Evolutionary conservation across 1,284 basidiomycete genomes (phyloP).

Genomic region (Trichosporon coremiiforme): DNA sequence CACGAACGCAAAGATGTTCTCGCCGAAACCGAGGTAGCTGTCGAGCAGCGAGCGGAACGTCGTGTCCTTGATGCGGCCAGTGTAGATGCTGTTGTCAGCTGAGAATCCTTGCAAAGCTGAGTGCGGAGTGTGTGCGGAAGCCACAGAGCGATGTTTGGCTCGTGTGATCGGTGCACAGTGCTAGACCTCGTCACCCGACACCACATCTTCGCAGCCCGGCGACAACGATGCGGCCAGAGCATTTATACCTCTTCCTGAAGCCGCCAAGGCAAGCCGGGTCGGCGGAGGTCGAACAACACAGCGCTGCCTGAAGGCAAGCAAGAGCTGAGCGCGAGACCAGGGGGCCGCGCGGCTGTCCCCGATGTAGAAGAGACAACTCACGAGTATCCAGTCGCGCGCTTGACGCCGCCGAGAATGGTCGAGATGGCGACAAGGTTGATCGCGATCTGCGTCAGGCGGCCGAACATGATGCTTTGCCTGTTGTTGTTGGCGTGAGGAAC

Average conservation of each 20-base stretch:
- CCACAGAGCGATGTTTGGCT: neutral
- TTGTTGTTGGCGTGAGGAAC: neutral
- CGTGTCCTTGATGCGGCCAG: constrained; percentile 71
- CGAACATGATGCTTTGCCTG: constrained; percentile 63
- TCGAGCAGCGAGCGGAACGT: constrained; percentile 74
- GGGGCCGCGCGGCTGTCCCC: too few species aligned
- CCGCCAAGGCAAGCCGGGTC: too few species aligned
- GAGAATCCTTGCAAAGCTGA: too few species aligned
- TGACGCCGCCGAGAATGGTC: constrained; percentile 89
- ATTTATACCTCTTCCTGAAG: too few species aligned
- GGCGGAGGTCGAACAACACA: too few species aligned
- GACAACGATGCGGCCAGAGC: too few species aligned
- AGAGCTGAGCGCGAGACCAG: too few species aligned
- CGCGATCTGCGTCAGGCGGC: constrained; percentile 78
- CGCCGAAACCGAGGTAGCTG: constrained; percentile 81
- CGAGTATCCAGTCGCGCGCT: constrained; percentile 79
- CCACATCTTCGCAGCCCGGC: too few species aligned
- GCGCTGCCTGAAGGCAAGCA: too few species aligned
- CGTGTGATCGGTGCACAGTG: neutral
- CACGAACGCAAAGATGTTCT: constrained; percentile 80
- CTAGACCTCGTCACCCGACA: too few species aligned
- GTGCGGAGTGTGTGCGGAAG: too few species aligned
- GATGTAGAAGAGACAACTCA: constrained; percentile 3
- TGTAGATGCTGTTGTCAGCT: constrained; percentile 61
- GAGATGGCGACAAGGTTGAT: constrained; percentile 83